These are phyloP conservation scores for Salix brachista DNA, from an alignment of 345 rosid species.

Conservation along the genomic window DNA sequence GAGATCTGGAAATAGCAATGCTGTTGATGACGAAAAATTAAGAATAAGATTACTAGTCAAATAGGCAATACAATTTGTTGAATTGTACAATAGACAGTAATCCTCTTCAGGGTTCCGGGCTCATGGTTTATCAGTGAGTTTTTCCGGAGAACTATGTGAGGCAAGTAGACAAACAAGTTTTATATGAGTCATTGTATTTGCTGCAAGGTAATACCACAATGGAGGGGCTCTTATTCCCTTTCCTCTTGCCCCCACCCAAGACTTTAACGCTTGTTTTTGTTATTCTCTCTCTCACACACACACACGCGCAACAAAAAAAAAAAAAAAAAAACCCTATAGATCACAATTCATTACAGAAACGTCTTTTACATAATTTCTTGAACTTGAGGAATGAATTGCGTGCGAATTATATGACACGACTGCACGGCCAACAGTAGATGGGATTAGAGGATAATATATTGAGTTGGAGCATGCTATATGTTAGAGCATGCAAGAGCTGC, in stretches of 20 bases:
- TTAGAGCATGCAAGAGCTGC: background rate
- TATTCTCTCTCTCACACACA: too few relatives aligned
- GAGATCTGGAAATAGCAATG: background rate
- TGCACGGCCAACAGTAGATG: background rate
- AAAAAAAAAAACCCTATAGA: too few relatives aligned
- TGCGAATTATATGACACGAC: background rate
- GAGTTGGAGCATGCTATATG: background rate
- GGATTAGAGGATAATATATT: background rate
- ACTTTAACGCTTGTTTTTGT: background rate
- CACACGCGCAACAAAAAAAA: too few relatives aligned
- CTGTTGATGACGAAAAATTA: slow-evolving; percentile 25
- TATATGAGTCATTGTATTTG: slow-evolving; percentile 2
- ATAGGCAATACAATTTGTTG: slow-evolving; percentile 33
- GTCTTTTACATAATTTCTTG: background rate
- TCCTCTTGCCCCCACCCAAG: background rate
- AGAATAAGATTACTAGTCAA: slow-evolving; percentile 18
- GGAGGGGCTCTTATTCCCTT: background rate
- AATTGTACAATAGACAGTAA: slow-evolving; percentile 25
- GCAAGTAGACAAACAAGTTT: slow-evolving; percentile 18
- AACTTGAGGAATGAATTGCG: background rate
- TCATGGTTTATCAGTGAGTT: slow-evolving; percentile 30
- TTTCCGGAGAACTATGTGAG: slow-evolving; percentile 26
- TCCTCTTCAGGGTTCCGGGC: slow-evolving; percentile 25
- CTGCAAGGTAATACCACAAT: slow-evolving; percentile 5
- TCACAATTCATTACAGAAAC: background rate